These are phyloP conservation scores for Ogataea trehaloabstinens DNA, from an alignment of 805 yeast species.

Conservation along the genomic window DNA sequence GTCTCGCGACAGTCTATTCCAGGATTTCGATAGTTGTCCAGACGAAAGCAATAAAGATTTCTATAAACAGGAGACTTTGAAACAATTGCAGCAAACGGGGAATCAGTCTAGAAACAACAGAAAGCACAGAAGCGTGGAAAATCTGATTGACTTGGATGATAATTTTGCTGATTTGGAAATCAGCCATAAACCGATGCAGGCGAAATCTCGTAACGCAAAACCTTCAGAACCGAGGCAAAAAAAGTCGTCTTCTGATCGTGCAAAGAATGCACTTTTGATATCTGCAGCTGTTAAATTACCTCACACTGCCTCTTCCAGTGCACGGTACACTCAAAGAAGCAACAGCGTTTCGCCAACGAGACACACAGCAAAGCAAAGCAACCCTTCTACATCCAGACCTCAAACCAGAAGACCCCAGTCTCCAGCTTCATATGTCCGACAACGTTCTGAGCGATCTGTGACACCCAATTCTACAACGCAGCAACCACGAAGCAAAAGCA, in stretches of 20 bases:
- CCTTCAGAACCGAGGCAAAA: slow-evolving; percentile 9
- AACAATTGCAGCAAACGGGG: slow-evolving; percentile 27
- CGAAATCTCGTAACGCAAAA: background rate
- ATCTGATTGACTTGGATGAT: slow-evolving; percentile 13
- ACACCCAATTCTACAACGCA: slow-evolving; percentile 6
- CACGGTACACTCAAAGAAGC: slow-evolving; percentile 3
- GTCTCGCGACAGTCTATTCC: slow-evolving; percentile 21
- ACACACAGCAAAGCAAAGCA: slow-evolving; percentile 1
- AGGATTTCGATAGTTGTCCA: slow-evolving; percentile 25
- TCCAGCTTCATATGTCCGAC: slow-evolving; percentile 14
- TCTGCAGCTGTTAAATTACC: slow-evolving; percentile 32
- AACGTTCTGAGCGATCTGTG: slow-evolving; percentile 3
- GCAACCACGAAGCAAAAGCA: background rate
- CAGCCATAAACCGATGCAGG: slow-evolving; percentile 11
- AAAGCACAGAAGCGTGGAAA: slow-evolving; percentile 14
- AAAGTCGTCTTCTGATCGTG: slow-evolving; percentile 29
- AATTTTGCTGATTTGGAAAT: slow-evolving; percentile 13
- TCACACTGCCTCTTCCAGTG: slow-evolving; percentile 12
- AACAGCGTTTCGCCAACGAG: slow-evolving; percentile 13
- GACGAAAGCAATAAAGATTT: slow-evolving; percentile 20
- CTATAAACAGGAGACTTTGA: slow-evolving; percentile 27
- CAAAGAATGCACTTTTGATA: slow-evolving; percentile 31
- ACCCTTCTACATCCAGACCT: background rate
- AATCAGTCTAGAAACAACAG: slow-evolving; percentile 18
- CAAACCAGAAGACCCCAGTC: slow-evolving; percentile 5